These are phyloP conservation scores for Ceratobasidium theobromae DNA, from an alignment of 1,284 basidiomycete species.

Conservation along the genomic window DNA sequence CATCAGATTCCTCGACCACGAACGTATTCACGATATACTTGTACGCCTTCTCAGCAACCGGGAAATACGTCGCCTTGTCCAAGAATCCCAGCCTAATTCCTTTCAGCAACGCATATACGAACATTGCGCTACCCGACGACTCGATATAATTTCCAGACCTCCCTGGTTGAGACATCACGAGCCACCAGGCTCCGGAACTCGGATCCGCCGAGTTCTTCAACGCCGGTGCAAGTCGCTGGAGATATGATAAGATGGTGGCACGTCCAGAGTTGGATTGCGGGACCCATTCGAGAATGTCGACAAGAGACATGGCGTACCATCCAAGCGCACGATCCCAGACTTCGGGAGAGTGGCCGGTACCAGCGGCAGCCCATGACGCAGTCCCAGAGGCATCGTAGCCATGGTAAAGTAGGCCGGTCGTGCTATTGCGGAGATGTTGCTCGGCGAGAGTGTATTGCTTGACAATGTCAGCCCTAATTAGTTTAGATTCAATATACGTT, in stretches of 20 bases:
- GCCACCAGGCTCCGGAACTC: conserved; percentile 51
- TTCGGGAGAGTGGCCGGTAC: conserved; percentile 52
- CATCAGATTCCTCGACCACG: conserved; percentile 45
- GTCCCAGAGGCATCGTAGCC: conserved; percentile 47
- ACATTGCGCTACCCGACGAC: conserved; percentile 53
- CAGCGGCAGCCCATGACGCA: conserved; percentile 50
- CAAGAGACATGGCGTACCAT: conserved; percentile 55
- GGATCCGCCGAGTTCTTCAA: conserved; percentile 48
- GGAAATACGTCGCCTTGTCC: conserved; percentile 41
- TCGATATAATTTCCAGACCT: conserved; percentile 54
- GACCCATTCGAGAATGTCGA: conserved; percentile 51
- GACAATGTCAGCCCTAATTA: conserved; percentile 44
- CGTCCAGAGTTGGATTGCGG: conserved; percentile 45
- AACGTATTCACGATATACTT: conserved; percentile 48
- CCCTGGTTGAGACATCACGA: conserved; percentile 54
- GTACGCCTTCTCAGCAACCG: conserved; percentile 49
- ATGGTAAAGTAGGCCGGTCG: conserved; percentile 51
- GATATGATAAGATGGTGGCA: conserved; percentile 42
- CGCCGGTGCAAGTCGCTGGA: conserved; percentile 45
- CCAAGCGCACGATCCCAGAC: conserved; percentile 55
- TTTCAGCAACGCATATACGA: conserved; percentile 51
- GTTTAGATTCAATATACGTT: background rate
- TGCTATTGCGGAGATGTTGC: conserved; percentile 45
- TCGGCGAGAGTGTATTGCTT: conserved; percentile 51
- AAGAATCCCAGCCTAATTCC: conserved; percentile 50